Evolutionary conservation across 768 basidiomycete species (phyloP), one percentile per base, ranked within the genome.

Genomic region (Psilocybe sp.): DNA sequence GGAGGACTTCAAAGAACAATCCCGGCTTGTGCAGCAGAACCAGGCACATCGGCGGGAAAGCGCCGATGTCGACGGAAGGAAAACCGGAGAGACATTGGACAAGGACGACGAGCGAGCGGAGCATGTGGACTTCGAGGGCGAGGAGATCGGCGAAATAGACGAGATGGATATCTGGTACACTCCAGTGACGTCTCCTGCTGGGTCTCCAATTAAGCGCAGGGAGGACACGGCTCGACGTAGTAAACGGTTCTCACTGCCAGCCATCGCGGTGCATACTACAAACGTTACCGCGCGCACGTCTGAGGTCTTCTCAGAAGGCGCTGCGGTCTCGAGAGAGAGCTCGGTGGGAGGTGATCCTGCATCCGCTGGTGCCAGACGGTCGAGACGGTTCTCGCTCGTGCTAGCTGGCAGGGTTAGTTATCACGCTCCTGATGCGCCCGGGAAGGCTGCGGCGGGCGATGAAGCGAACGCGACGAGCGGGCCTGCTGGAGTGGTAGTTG

Each of bases 221-320:
- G 87, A 87, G 61, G 78, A 87, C 53, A 87, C 85, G 0, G 77
- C 76, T 39, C 69, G 84, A 56, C 65, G 81, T 58, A 73, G 72
- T 59, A 87, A 88, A 61, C 78, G 87, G 35, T 89, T 89, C 59
- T 90, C 89, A 43, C 52, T 87, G 44, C 87, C 89, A 40, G 86
- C 86, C n/a, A 73, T 92, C 34, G 87, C 85, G 34, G 55, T 91
- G 63, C 87, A 90, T 55, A 82, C 82, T 28, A 81, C 82, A 28
- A 81, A 78, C 14, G 87, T 91, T 12, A 85, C 82, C 23, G 79
- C 85, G 16, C 76, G 80, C 15, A 78, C 80, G 35, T 67, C 63
- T 4, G 53, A 57, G 40, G 55, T 61, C 41, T 67, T 65, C 12
- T 70, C 51, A 7, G 62, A 53, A 23, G 19, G 43, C 33, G 31